A percentile compares a stretch with the other conserved stretches of the same genome.
These are phyloP conservation scores for Phyllostachys edulis DNA, from an alignment of 176 grass and related monocot species.

Conservation along the genomic window DNA sequence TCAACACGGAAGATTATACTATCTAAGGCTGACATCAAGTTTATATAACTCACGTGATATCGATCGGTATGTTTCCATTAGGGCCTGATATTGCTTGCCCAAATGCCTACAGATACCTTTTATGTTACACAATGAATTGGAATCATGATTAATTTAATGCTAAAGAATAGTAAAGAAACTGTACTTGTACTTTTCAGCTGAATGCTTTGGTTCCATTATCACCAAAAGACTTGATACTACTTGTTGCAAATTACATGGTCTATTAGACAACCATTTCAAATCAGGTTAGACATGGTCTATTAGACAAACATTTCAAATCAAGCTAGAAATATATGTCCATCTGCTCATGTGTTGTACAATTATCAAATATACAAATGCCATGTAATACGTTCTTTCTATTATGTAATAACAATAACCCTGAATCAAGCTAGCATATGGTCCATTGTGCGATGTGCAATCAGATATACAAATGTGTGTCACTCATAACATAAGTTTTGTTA, in stretches of 20 bases:
- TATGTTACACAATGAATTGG: not conserved
- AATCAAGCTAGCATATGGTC: too few species aligned
- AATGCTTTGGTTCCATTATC: slow-evolving; percentile 68
- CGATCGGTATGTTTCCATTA: too few species aligned
- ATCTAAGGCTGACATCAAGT: not conserved
- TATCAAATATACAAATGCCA: not conserved
- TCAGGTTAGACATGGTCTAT: not conserved
- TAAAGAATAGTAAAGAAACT: not conserved
- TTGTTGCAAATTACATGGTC: slow-evolving; percentile 29
- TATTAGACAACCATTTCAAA: slow-evolving; percentile 17
- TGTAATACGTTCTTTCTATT: not conserved
- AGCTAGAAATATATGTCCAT: too few species aligned
- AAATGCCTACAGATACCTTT: slow-evolving; percentile 55
- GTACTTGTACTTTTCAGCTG: slow-evolving; percentile 57
- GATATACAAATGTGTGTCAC: not conserved
- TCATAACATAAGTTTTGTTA: not conserved
- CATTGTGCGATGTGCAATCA: not conserved
- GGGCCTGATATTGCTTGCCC: slow-evolving; percentile 55
- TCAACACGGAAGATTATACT: not conserved
- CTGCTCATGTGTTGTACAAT: too few species aligned
- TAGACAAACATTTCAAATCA: not conserved
- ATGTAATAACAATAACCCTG: not conserved
- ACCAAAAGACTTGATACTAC: slow-evolving; percentile 10
- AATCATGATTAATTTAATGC: slow-evolving; percentile 1
- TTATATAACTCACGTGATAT: too few species aligned